These are phyloP conservation scores for Monotropa hypopitys DNA, from an alignment of 179 eudicot genomes.

Conservation along the genomic window DNA sequence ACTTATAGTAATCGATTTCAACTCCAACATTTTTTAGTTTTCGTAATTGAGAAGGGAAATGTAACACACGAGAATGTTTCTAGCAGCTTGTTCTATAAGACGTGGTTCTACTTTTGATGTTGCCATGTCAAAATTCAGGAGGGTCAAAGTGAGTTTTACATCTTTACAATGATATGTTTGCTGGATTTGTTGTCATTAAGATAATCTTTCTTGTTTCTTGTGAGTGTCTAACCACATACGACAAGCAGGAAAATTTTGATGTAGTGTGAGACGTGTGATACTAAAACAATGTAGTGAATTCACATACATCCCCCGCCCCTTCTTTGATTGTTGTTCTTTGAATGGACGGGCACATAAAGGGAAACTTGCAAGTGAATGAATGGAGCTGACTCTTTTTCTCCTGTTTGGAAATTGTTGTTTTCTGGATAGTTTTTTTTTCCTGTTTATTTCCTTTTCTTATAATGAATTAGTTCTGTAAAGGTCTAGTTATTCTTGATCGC, in stretches of 20 bases:
- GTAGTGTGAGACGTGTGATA: background rate
- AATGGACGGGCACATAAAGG: background rate
- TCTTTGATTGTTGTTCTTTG: background rate
- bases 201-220: background rate
- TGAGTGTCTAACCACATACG: background rate
- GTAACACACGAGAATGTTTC: background rate
- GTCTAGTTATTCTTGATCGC: background rate
- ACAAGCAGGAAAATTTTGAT: background rate
- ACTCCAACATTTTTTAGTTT: background rate
- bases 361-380: background rate
- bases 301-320: background rate
- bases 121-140: slow-evolving; percentile 13
- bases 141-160: background rate
- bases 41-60: background rate
- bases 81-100: background rate
- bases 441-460: background rate
- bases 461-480: background rate
- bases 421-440: background rate
- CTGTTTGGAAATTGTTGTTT: background rate
- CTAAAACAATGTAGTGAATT: background rate
- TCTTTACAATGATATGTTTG: slow-evolving; percentile 4
- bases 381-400: background rate
- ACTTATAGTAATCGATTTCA: background rate
- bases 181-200: background rate
- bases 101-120: background rate